A percentile compares a stretch with the other conserved stretches of the same genome.
These are phyloP conservation scores for Nymphaea thermarum DNA, from an alignment of 164 flowering plant species.

Conservation along the genomic window DNA sequence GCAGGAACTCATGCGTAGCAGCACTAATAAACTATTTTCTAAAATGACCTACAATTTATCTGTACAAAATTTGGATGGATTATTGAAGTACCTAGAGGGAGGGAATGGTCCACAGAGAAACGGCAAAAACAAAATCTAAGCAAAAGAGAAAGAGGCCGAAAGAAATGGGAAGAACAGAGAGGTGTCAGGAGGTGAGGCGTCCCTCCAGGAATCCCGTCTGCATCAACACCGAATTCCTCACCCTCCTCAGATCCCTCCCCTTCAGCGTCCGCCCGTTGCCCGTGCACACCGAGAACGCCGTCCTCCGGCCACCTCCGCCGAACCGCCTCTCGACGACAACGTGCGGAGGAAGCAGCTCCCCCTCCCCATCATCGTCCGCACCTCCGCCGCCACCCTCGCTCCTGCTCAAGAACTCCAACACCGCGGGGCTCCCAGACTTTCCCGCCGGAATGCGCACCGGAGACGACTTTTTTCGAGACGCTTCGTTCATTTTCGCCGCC, in stretches of 20 bases:
- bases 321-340: slow-evolving; percentile 29
- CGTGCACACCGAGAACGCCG: slow-evolving; percentile 69
- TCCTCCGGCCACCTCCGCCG: slow-evolving; percentile 17
- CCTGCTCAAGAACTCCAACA: slow-evolving; percentile 7
- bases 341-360: slow-evolving; percentile 49
- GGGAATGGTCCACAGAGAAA: too few relatives aligned
- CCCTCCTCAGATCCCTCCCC: slow-evolving; percentile 75
- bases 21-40: too few relatives aligned
- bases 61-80: too few relatives aligned
- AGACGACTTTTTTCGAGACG: background rate
- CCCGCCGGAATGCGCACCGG: slow-evolving; percentile 4
- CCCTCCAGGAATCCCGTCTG: slow-evolving; percentile 61
- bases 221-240: slow-evolving; percentile 61
- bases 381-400: slow-evolving; percentile 1
- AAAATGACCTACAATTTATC: too few relatives aligned
- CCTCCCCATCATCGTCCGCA: background rate
- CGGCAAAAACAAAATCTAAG: too few relatives aligned
- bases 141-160: too few relatives aligned
- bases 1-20: too few relatives aligned
- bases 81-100: too few relatives aligned
- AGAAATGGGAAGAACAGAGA: too few relatives aligned
- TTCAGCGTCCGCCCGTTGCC: slow-evolving; percentile 81
- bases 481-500: background rate
- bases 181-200: background rate
- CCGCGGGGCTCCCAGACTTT: slow-evolving; percentile 9